These are phyloP conservation scores for Yamagishiella unicocca DNA, from an alignment of 139 green algal species.

Conservation along the genomic window DNA sequence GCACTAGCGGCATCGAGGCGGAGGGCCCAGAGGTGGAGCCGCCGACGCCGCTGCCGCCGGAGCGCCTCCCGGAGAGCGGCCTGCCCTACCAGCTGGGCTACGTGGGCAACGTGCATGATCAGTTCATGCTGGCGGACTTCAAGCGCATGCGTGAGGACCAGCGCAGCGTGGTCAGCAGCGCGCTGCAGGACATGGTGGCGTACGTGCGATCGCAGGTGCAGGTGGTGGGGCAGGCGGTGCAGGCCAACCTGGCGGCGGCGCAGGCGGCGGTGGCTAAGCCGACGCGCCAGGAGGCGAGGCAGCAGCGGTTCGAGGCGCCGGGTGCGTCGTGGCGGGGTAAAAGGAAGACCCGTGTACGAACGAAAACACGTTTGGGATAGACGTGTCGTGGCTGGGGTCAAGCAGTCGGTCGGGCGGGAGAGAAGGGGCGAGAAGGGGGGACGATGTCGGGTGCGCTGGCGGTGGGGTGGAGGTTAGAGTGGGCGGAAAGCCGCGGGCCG, in stretches of 20 bases:
- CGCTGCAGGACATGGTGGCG: conserved; percentile 44
- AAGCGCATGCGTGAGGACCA: conserved; percentile 49
- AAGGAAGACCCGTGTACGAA: no score
- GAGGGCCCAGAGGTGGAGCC: conserved; percentile 4
- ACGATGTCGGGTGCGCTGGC: no score
- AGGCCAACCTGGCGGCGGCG: conserved; percentile 30
- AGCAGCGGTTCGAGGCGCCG: conserved; percentile 47
- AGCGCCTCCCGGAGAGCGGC: conserved; percentile 46
- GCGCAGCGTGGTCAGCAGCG: conserved; percentile 5
- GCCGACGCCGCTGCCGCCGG: conserved; percentile 28
- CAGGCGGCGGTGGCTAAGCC: conserved; percentile 50
- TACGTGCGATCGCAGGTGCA: conserved; percentile 48
- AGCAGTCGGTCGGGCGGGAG: no score
- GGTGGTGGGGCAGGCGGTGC: conserved; percentile 49
- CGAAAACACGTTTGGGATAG: no score
- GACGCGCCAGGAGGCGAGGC: conserved; percentile 42
- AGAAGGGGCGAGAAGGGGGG: no score
- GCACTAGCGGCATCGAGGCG: background rate
- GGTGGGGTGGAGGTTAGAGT: no score
- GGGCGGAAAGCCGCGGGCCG: no score
- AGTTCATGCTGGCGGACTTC: conserved; percentile 44
- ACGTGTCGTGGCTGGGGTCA: no score
- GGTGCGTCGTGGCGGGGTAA: background rate
- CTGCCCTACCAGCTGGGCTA: conserved; percentile 53
- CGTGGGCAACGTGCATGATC: conserved; percentile 33